A percentile compares a stretch with the other conserved stretches of the same genome.
phyloP scores from a whole-genome alignment of 768 basidiomycete genomes.

The Collybia sordida region DNA sequence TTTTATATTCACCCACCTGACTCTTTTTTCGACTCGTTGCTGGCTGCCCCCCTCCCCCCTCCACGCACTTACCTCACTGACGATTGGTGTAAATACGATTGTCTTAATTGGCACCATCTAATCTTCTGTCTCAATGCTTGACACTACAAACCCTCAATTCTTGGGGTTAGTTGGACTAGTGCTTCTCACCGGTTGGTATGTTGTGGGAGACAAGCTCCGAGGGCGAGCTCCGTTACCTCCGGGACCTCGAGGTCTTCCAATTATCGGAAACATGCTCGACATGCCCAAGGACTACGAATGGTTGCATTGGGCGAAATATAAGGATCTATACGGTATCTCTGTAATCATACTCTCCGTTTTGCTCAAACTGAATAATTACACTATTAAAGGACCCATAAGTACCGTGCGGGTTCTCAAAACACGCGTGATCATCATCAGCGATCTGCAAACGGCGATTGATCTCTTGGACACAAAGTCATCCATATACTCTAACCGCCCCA shows the following conservation, averaged over 20 bases:
- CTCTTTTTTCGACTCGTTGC: too few relatives aligned
- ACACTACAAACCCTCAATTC: slow-evolving; percentile 5
- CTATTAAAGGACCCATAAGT: slow-evolving; percentile 12
- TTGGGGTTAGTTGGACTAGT: slow-evolving; percentile 7
- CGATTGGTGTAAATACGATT: not conserved
- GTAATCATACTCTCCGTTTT: not conserved
- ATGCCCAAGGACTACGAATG: slow-evolving; percentile 30
- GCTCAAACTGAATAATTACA: not conserved
- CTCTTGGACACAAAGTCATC: slow-evolving; percentile 16
- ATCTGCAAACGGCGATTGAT: slow-evolving; percentile 15
- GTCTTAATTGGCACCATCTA: not conserved
- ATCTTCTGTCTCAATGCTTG: slow-evolving; percentile 2
- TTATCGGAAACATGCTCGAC: slow-evolving; percentile 44
- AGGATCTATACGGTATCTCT: slow-evolving; percentile 12
- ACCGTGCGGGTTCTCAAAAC: slow-evolving; percentile 13
- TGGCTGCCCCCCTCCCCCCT: too few relatives aligned
- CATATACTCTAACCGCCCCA: slow-evolving; percentile 16
- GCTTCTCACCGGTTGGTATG: slow-evolving; percentile 4
- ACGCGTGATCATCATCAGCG: slow-evolving; percentile 16
- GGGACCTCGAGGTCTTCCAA: slow-evolving; percentile 37
- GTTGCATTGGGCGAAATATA: slow-evolving; percentile 17
- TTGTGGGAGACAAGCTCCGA: slow-evolving; percentile 8
- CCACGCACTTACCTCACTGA: too few relatives aligned
- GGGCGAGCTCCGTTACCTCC: slow-evolving; percentile 29
- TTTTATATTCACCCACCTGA: too few relatives aligned